A percentile compares a stretch with the other conserved stretches of the same genome.
These are phyloP conservation scores for Stephanodiscus triporus DNA, from an alignment of 108 stramenopile genomes.

Conservation along the genomic window DNA sequence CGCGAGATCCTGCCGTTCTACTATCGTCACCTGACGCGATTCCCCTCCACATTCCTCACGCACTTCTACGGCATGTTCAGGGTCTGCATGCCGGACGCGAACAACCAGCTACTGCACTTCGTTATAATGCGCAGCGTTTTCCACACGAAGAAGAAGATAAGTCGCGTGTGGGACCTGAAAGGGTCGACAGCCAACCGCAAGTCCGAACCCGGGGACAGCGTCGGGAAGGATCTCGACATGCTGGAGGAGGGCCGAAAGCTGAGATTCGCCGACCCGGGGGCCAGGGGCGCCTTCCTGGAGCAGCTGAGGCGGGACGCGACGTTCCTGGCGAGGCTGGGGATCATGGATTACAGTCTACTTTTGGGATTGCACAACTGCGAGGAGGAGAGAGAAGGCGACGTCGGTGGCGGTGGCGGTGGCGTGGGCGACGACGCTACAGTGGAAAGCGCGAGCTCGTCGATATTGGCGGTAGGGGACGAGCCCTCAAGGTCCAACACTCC, in stretches of 20 bases:
- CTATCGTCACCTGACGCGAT: constrained; percentile 69
- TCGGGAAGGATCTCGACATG: constrained; percentile 59
- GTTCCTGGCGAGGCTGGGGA: constrained; percentile 65
- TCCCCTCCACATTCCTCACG: constrained; percentile 80
- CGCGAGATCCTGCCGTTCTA: constrained; percentile 85
- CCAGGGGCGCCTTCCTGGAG: constrained; percentile 50
- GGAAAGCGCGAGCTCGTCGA: neutral
- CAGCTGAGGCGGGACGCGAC: constrained; percentile 62
- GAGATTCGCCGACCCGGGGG: constrained; percentile 42
- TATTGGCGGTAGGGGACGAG: constrained; percentile 4
- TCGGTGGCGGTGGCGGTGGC: neutral
- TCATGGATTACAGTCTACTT: constrained; percentile 88
- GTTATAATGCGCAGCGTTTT: constrained; percentile 75
- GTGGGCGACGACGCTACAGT: neutral
- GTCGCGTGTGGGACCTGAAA: constrained; percentile 82
- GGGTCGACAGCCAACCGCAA: constrained; percentile 52
- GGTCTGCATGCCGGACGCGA: constrained; percentile 69
- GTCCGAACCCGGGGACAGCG: constrained; percentile 53
- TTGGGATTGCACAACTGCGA: constrained; percentile 65
- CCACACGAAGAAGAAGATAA: constrained; percentile 57
- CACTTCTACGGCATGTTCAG: constrained; percentile 90
- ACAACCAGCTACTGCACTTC: constrained; percentile 63
- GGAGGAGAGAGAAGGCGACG: neutral
- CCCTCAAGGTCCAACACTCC: constrained; percentile 47
- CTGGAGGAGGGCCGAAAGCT: constrained; percentile 56